Base-by-base conservation (phyloP, 1,284 basidiomycete genomes). In the Leccinum glutinopallens region DNA sequence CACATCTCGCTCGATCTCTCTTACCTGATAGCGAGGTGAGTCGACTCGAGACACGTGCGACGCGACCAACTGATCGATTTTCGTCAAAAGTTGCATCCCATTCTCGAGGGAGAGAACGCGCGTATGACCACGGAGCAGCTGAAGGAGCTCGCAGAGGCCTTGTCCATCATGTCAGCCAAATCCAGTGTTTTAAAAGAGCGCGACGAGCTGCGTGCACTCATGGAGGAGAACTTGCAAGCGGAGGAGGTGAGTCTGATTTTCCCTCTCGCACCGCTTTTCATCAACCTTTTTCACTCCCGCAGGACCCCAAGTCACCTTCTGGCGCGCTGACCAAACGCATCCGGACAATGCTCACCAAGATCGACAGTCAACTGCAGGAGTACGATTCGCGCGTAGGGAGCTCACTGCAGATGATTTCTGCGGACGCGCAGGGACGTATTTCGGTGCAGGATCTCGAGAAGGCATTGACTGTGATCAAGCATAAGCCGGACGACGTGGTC, bases 141-240 rank as follows among this genome's bases (percentile, higher is more conserved):
- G 46, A 29, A 29, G n/a, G n/a, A n/a, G n/a, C n/a, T n/a, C n/a
- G n/a, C n/a, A n/a, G n/a, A n/a, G n/a, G n/a, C n/a, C n/a, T 82
- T 99, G 60, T 91, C 92, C 7, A 88, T 8, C 32, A 32, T 7
- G 7, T 96, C 94, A 19, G 92, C 97, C 66, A 97, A 94, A 77
- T 97, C 94, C 17, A 94, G 92, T 67, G 96, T 98, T 55, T 85
- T 98, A 67, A 96, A 98, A 80, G 97, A 99, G 79, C 89, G 96
- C 60, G 89, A 92, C 71, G 97, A 99, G 29, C 29, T 29, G 29
- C 29, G 90, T 57, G 84, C 85, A 19, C 81, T 99, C 35, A 95
- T 98, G 29, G 29, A 29, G 73, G 29, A 29, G 73, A 97, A 97
- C 77, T 76, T 94, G 68, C 85, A 89, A 72, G 90, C 93, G 6